Percentiles rank a stretch among this genome's conserved stretches.
Evolutionary conservation across 2,329 filamentous ascomycete species (phyloP).

Genomic region (Ophiostoma ulmi): DNA sequence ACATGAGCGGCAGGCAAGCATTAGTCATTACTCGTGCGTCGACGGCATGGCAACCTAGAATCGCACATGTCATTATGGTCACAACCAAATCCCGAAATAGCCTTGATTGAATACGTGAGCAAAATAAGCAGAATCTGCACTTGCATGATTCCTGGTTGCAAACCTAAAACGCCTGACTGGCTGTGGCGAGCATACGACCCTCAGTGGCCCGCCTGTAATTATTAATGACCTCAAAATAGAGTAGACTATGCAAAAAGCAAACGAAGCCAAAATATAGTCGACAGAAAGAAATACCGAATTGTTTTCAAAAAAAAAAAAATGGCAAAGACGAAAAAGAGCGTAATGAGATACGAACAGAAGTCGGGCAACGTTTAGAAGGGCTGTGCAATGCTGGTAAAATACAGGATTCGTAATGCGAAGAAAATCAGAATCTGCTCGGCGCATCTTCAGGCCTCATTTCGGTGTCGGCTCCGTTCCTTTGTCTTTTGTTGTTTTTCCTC

Average conservation of each 20-base stretch:
- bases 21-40: background rate
- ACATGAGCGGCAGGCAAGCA: conserved; percentile 1
- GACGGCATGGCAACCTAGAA: background rate
- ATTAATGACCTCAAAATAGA: background rate
- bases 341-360: background rate
- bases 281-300: background rate
- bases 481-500: background rate
- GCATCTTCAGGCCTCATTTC: conserved; percentile 6
- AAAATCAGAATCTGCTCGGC: background rate
- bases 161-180: background rate
- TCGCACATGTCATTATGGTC: background rate
- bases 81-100: background rate
- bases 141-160: background rate
- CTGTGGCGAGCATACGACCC: background rate
- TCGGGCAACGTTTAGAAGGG: background rate
- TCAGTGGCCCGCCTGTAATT: background rate
- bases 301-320: background rate
- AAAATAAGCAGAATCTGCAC: background rate
- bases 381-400: background rate
- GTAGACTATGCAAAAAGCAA: too few species aligned
- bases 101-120: too few species aligned
- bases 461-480: conserved; percentile 5
- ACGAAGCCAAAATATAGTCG: background rate
- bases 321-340: background rate
- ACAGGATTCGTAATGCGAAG: background rate